Base-by-base conservation (phyloP, 2,329 filamentous ascomycete species). In the Diaporthe capsici region DNA sequence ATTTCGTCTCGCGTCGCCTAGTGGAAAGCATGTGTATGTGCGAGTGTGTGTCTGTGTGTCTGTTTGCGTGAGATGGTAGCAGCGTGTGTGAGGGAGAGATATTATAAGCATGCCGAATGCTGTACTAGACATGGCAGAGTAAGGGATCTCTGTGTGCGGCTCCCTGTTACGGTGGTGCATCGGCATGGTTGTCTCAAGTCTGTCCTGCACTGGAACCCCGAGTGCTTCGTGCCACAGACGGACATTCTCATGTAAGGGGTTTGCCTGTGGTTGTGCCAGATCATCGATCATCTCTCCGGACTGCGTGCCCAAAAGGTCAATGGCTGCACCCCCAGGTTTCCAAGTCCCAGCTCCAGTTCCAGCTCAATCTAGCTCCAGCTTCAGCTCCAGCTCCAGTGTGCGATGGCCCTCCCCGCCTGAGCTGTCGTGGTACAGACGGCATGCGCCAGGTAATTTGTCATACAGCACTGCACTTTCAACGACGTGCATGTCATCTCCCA, bases 161-260 rank as follows among this genome's bases (percentile, higher is more conserved):
- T 70, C 65, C 49, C 65, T 70, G 65, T 55, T 55, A 70, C 65
- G 49, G 34, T 55, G 65, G 49, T 70, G 49, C 65, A 70, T 55
- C 65, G 65, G 49, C 65, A 70, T 70, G 65, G 49, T 17, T 70
- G 65, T 70, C 65, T 70, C 65, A 70, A 70, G 65, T 70, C 65
- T 70, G 65, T 70, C 65, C 65, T 70, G 65, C 65, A 70, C 65
- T 70, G 65, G 65, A 70, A 70, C 65, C 65, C 49, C 65, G 34
- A 70, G 65, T 55, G 65, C 65, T 42, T 70, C 49, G 65, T 70
- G 15, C 65, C 47, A 68, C 65, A 20, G 65, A 8, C 47, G 47
- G 65, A 20, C 49, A 37, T 37, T 9, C 65, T 70, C 65, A 70
- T 70, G 49, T 70, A 70, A 70, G 65, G 49, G 65, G 65, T 70